Evolutionary conservation across 371 early-diverging fungal species (phyloP).

Genomic region (Lichtheimia corymbifera): DNA sequence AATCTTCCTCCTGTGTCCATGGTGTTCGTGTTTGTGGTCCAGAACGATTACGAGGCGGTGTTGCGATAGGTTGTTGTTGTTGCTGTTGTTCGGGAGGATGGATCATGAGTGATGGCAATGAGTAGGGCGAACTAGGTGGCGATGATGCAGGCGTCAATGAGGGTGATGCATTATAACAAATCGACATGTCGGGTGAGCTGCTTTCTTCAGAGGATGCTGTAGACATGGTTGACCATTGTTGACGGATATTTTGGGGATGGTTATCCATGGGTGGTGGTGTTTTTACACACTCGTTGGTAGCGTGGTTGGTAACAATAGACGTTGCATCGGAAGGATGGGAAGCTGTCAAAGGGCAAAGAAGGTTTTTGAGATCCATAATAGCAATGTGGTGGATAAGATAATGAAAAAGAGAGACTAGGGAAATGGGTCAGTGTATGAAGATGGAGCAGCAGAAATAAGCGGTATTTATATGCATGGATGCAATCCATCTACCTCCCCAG

Average conservation of each 20-base stretch:
- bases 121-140: not conserved
- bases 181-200: not conserved
- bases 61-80: not conserved
- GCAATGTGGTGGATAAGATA: not conserved
- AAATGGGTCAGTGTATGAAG: not conserved
- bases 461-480: slow-evolving; percentile 8
- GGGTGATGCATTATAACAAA: slow-evolving; percentile 2
- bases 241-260: slow-evolving; percentile 9
- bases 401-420: not conserved
- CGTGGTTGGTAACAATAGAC: not conserved
- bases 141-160: slow-evolving; percentile 18
- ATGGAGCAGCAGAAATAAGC: not conserved
- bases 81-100: slow-evolving; percentile 2
- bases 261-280: slow-evolving; percentile 12
- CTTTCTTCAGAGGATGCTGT: not conserved
- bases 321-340: slow-evolving; percentile 1
- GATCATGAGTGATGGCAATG: not conserved
- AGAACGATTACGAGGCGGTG: slow-evolving; percentile 3
- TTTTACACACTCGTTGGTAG: slow-evolving; percentile 5
- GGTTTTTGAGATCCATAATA: slow-evolving; percentile 39
- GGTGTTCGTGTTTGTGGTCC: slow-evolving; percentile 39
- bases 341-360: slow-evolving; percentile 26
- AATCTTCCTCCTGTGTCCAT: slow-evolving; percentile 42
- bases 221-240: not conserved
- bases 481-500: not conserved